phyloP scores from a whole-genome alignment of 2,329 filamentous ascomycete species.

The Pseudopithomyces chartarum region DNA sequence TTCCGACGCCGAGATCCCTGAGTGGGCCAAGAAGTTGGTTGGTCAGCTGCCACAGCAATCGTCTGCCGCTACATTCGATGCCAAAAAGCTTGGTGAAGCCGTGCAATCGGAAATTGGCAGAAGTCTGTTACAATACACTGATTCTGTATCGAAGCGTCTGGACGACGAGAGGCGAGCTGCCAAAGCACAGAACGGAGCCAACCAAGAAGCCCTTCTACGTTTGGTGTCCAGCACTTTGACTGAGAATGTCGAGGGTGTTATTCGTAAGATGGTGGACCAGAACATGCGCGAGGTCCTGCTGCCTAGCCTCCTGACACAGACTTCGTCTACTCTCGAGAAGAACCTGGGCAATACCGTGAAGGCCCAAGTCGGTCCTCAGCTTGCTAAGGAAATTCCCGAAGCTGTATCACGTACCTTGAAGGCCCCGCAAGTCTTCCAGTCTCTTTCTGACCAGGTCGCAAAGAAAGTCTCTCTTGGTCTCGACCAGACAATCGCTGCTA shows the following conservation, averaged over 20 bases:
- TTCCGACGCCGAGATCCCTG: constrained; percentile 36
- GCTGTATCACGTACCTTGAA: constrained; percentile 71
- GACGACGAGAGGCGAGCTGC: constrained; percentile 71
- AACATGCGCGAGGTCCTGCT: constrained; percentile 77
- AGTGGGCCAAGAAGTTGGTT: constrained; percentile 44
- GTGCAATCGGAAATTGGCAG: constrained; percentile 57
- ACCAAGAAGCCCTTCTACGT: constrained; percentile 71
- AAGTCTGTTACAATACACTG: constrained; percentile 54
- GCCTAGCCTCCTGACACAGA: constrained; percentile 72
- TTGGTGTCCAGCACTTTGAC: constrained; percentile 71
- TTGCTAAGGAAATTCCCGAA: constrained; percentile 76
- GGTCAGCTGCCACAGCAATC: constrained; percentile 17
- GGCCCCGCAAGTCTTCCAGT: constrained; percentile 73
- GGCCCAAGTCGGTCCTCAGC: constrained; percentile 65
- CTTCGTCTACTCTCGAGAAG: constrained; percentile 71
- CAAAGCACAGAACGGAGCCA: constrained; percentile 66
- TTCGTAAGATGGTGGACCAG: constrained; percentile 75
- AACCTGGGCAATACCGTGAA: constrained; percentile 72
- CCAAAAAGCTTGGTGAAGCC: constrained; percentile 58
- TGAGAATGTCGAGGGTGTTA: constrained; percentile 75
- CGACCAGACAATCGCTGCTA: constrained; percentile 69
- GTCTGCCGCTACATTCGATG: constrained; percentile 46
- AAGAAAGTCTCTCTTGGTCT: constrained; percentile 69
- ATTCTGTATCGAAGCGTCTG: constrained; percentile 63
- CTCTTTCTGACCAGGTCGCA: constrained; percentile 73